Percentiles rank a stretch among this genome's conserved stretches.
These are phyloP conservation scores for Rhizopus stolonifer DNA, from an alignment of 371 early-diverging fungal species.

Conservation along the genomic window DNA sequence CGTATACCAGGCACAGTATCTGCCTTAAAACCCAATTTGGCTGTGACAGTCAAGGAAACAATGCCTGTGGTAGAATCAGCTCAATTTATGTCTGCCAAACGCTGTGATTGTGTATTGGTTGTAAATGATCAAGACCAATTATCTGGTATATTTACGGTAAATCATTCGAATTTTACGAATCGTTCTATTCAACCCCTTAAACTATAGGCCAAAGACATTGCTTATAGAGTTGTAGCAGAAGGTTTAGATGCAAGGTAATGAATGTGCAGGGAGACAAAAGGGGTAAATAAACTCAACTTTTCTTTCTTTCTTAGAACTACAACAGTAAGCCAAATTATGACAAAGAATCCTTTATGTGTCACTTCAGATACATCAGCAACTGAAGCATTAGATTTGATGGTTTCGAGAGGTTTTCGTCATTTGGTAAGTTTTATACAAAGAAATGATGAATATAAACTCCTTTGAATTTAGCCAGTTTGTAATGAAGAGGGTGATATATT, in stretches of 20 bases:
- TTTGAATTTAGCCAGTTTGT: constrained; percentile 50
- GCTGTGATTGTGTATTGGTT: constrained; percentile 92
- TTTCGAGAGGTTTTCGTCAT: constrained; percentile 90
- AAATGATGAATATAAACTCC: neutral
- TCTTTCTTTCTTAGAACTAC: constrained; percentile 45
- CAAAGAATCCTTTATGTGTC: constrained; percentile 85
- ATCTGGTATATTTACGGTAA: constrained; percentile 89
- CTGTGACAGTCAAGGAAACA: constrained; percentile 87
- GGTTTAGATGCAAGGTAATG: constrained; percentile 43
- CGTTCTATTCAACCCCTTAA: no score
- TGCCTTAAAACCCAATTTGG: constrained; percentile 81
- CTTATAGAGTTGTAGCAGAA: constrained; percentile 50
- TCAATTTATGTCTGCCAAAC: constrained; percentile 97
- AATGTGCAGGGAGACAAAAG: neutral
- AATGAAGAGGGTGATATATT: constrained; percentile 85
- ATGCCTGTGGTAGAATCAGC: constrained; percentile 90
- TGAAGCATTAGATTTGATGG: constrained; percentile 94
- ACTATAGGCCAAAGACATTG: constrained; percentile 55
- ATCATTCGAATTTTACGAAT: neutral
- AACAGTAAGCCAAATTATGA: constrained; percentile 87
- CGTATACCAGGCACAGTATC: constrained; percentile 84
- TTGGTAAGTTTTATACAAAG: constrained; percentile 50
- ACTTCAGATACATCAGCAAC: constrained; percentile 81
- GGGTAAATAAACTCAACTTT: neutral
- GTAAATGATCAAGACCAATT: constrained; percentile 91